These are phyloP conservation scores for Talaromyces albobiverticillius DNA, from an alignment of 2,329 filamentous ascomycete species.

Conservation along the genomic window DNA sequence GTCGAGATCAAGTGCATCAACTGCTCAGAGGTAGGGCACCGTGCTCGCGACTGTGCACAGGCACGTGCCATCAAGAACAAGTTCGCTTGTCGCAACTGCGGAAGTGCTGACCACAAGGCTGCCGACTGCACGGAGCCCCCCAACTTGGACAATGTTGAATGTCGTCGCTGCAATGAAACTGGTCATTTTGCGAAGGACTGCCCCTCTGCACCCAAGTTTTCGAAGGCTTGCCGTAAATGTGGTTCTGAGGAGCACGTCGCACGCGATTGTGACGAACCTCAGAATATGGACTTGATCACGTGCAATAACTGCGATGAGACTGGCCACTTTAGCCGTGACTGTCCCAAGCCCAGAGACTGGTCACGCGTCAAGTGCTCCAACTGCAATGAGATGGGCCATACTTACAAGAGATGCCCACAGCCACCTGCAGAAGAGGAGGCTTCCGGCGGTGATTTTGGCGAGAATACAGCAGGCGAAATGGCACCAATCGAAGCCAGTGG, in stretches of 20 bases:
- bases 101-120: slow-evolving; percentile 46
- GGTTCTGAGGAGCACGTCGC: slow-evolving; percentile 44
- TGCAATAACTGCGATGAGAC: slow-evolving; percentile 47
- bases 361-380: slow-evolving; percentile 44
- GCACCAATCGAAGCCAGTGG: neutral
- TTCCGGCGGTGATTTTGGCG: no score
- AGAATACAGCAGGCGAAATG: neutral
- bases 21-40: slow-evolving; percentile 47
- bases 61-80: slow-evolving; percentile 35
- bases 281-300: slow-evolving; percentile 36
- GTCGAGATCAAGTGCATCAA: slow-evolving; percentile 51
- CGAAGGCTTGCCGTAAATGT: slow-evolving; percentile 44
- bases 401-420: slow-evolving; percentile 36
- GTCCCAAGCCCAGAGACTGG: slow-evolving; percentile 42
- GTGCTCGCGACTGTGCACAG: slow-evolving; percentile 47
- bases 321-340: slow-evolving; percentile 46
- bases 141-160: slow-evolving; percentile 44
- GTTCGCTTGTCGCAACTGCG: slow-evolving; percentile 54
- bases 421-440: slow-evolving; percentile 21
- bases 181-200: slow-evolving; percentile 49
- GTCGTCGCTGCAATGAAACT: slow-evolving; percentile 42
- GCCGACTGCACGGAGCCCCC: slow-evolving; percentile 48
- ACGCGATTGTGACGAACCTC: slow-evolving; percentile 43
- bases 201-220: slow-evolving; percentile 29
- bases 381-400: slow-evolving; percentile 47